A percentile compares a stretch with the other conserved stretches of the same genome.
Evolutionary conservation across 148 eudicot genomes (phyloP).

Genomic region (Limonium bicolor): DNA sequence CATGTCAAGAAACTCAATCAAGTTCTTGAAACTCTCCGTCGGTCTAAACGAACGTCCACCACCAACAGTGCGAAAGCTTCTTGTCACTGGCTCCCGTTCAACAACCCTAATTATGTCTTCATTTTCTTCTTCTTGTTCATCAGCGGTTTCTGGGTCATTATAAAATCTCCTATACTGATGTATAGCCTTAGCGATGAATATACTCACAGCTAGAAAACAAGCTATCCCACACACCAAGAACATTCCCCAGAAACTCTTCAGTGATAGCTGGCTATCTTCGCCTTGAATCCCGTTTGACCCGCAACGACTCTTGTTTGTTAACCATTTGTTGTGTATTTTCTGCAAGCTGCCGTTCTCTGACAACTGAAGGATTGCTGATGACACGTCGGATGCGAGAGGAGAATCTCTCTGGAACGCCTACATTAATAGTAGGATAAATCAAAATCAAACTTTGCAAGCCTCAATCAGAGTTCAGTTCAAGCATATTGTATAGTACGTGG

Average conservation of each 20-base stretch:
- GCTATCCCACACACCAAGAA: constrained; percentile 1
- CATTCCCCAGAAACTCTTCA: constrained; percentile 4
- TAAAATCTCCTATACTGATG: constrained; percentile 1
- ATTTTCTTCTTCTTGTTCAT: neutral
- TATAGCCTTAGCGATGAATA: neutral
- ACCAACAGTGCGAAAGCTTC: too few relatives aligned
- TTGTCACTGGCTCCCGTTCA: neutral
- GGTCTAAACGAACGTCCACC: neutral
- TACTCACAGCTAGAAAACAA: neutral
- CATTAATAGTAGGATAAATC: neutral
- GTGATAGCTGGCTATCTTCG: constrained; percentile 2
- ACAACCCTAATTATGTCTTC: neutral
- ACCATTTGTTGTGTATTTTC: constrained; percentile 19
- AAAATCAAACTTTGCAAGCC: too few relatives aligned
- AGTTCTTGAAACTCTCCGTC: neutral
- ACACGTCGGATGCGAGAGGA: constrained; percentile 31
- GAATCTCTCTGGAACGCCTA: constrained; percentile 33
- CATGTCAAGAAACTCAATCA: constrained; percentile 1
- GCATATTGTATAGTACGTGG: neutral
- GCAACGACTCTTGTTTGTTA: neutral
- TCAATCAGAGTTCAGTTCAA: neutral
- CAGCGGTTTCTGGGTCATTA: neutral
- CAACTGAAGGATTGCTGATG: constrained; percentile 26
- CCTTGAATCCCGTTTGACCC: neutral
- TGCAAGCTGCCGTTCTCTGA: constrained; percentile 22